Base-by-base conservation (phyloP, 768 basidiomycete species). In the Antrodiella citrinella region DNA sequence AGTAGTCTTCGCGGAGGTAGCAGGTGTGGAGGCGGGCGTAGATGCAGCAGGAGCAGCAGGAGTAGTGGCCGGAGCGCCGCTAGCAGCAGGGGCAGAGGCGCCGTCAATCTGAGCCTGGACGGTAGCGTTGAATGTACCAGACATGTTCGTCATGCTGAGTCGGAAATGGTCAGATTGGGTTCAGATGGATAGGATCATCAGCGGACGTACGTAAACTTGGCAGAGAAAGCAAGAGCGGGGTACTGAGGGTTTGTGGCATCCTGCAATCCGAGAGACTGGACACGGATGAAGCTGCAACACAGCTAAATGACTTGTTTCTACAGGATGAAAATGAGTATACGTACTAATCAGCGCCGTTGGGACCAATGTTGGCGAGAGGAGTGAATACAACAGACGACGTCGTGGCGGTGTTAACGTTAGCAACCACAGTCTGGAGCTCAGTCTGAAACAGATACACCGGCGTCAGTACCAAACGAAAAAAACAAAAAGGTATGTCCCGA, bases 201-300 rank as follows among this genome's bases (percentile, higher is more conserved):
- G 21, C 41, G 35, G 4, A 68, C 82, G 55, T 60, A 91, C 89
- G 70, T 69, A 72, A 90, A 92, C 58, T 77, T 78, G 55, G 90
- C 76, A 4, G 88, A 89, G 73, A 91, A 94, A 0, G 87, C 80
- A 54, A 84, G 69, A 42, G 74, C 77, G 3, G 75, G 76, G 68
- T 70, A 85, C 49, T 76, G 69, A 12, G 82, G 67, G 49, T 75
- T 62, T 2, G 61, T 59, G 23, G 79, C 44, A 62, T 85, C 79
- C 63, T 73, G 83, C 41, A 77, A 56, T 48, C 30, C 57, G 26
- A 73, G 55, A 0, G 89, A 90, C 51, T 85, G 76, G 59, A 86
- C 68, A 44, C 88, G 86, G 61, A 93, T 76, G 72, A 93, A 93
- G 72, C 86, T 87, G 51, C 2, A 48, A 20, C 18, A 35, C 7